Evolutionary conservation across 805 yeast species (phyloP), one percentile per base, ranked within the genome.

Genomic region (Cyberlindnera amylophila): DNA sequence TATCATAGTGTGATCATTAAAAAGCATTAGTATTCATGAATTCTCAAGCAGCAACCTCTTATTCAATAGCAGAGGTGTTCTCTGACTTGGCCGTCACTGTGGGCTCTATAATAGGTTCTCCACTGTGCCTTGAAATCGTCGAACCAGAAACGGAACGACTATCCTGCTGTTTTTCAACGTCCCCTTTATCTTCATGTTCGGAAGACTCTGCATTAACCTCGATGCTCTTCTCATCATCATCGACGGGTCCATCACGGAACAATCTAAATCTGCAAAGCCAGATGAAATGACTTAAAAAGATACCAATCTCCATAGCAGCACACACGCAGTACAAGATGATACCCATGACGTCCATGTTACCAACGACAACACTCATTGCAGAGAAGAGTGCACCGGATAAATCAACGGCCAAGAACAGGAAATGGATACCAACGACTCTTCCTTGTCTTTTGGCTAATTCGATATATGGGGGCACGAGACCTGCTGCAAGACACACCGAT

Each of bases 391-490:
- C 96, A 9, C 99, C 99, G 29, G 75, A 47, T 8, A 86, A 74
- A 60, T 91, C 98, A 64, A 90, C 68, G 8, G 69, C 58, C 42
- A 91, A 67, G 50, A 91, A 91, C 6, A 84, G 48, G 57, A 91
- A 88, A 57, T 89, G 89, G 55, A 91, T 83, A 0, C 99, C 99
- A 1, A 89, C 79, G 1, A 90, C 97, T 27, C 87, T 68, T 2
- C 98, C 98, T 36, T 76, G 61, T 44, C 96, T 71, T 54, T 87
- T 86, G 15, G 78, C 74, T 23, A 91, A 66, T 60, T 91, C 98
- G 51, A 79, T 77, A 59, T 91, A 91, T 2, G 97, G 97, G 0
- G 97, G 98, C 0, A 91, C 52, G 21, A 91, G 69, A 0, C 99
- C 99, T 1, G 73, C 58, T 0, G 86, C 95, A 6, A 91, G 65